Conservation (phyloP, 495 filamentous ascomycete species). For the Annulohypoxylon stygium region DNA sequence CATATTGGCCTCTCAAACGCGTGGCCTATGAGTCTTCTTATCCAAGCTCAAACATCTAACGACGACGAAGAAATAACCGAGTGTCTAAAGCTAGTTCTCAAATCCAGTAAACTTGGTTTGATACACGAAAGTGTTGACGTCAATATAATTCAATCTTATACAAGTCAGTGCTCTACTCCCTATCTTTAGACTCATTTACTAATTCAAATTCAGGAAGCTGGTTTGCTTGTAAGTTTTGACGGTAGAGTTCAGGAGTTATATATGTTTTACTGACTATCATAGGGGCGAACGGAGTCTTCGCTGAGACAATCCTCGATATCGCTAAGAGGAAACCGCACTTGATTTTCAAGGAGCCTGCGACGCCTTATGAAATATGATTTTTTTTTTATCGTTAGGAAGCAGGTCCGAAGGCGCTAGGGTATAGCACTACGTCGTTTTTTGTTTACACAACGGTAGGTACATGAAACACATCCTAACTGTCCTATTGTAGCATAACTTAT, state of each 20-base stretch:
- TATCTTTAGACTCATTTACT: slow-evolving; percentile 32
- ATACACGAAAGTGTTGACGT: slow-evolving; percentile 96
- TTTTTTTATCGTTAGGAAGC: background rate
- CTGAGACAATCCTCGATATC: slow-evolving; percentile 91
- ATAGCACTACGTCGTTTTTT: background rate
- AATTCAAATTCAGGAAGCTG: slow-evolving; percentile 73
- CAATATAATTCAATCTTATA: slow-evolving; percentile 77
- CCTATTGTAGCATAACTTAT: slow-evolving; percentile 27
- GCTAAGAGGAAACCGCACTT: slow-evolving; percentile 88
- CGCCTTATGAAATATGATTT: slow-evolving; percentile 57
- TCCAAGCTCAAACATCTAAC: slow-evolving; percentile 91
- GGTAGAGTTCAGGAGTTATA: background rate
- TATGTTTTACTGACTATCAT: slow-evolving; percentile 32
- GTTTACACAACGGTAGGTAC: slow-evolving; percentile 19
- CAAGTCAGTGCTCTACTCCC: slow-evolving; percentile 65
- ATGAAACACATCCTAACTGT: background rate
- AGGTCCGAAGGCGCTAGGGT: background rate
- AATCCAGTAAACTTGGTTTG: slow-evolving; percentile 79
- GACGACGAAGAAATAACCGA: slow-evolving; percentile 84
- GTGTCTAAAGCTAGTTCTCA: slow-evolving; percentile 78
- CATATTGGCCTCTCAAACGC: slow-evolving; percentile 86
- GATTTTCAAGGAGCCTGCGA: slow-evolving; percentile 77
- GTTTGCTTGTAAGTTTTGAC: slow-evolving; percentile 79
- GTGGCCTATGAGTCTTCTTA: slow-evolving; percentile 96
- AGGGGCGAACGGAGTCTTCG: slow-evolving; percentile 94